These are phyloP conservation scores for Dendrobium catenatum DNA, from an alignment of 106 monocot genomes.

Conservation along the genomic window DNA sequence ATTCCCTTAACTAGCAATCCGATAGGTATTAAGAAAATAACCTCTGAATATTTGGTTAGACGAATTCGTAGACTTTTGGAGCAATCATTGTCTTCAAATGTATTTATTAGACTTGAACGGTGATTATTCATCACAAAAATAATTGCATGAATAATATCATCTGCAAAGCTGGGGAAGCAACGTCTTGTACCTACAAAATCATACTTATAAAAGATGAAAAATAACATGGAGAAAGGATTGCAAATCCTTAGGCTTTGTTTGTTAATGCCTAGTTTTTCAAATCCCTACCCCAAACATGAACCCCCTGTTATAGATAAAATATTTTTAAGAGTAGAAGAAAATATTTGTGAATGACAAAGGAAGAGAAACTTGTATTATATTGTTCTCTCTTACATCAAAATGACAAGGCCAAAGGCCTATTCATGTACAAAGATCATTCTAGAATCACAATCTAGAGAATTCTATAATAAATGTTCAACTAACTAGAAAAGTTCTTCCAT, in stretches of 20 bases:
- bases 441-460: too few species aligned
- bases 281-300: not conserved
- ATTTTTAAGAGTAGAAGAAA: too few species aligned
- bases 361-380: too few species aligned
- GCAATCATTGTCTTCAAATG: slow-evolving; percentile 10
- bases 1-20: slow-evolving; percentile 1
- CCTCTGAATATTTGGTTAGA: slow-evolving; percentile 66
- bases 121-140: slow-evolving; percentile 28
- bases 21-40: not conserved
- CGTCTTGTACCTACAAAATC: slow-evolving; percentile 37
- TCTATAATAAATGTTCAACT: too few species aligned
- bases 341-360: too few species aligned
- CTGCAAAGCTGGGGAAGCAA: slow-evolving; percentile 32
- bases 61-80: slow-evolving; percentile 41
- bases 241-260: not conserved
- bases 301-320: too few species aligned
- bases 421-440: too few species aligned
- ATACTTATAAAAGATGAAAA: not conserved
- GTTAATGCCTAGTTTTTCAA: not conserved
- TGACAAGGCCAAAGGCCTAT: too few species aligned
- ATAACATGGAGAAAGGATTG: not conserved
- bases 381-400: too few species aligned
- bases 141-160: slow-evolving; percentile 28
- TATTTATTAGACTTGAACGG: slow-evolving; percentile 13
- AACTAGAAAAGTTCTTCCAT: too few species aligned